Base-by-base conservation (phyloP, 257 asterid genomes). In the Gentiana macrophylla region DNA sequence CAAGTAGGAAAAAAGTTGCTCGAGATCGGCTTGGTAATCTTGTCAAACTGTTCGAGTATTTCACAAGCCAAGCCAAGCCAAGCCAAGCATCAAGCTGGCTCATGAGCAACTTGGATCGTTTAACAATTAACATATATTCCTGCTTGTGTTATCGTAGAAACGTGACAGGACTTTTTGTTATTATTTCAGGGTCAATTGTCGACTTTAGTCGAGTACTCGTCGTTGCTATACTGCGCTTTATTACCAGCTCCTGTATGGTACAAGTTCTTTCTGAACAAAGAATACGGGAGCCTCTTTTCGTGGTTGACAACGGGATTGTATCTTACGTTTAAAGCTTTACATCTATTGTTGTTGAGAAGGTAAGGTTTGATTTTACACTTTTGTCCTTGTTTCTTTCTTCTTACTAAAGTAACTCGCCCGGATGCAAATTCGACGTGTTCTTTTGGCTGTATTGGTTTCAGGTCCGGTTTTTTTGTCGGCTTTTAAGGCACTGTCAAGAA, bases 191-290 rank as follows among this genome's bases (percentile, higher is more conserved):
- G 92, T 52, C 95, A 86, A 75, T 76, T 86, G 83, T 74, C 83
- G 67, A 83, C 95, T 71, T 77, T 86, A 66, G 86, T 89, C 55
- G 95, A 89, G 70, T 86, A 86, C 72, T 59, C 81, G 10, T 72
- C 83, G 77, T 81, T 89, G 72, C 73, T 89, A 38, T 86, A 83
- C 80, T 92, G 95, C 70, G 92, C 95, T 49, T 62, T 85, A 71
- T 80, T 86, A 65, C 94, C 95, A 36, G 56, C 94, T 72, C 94
- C 95, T 62, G 95, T 89, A 51, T 89, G 95, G 95, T 89, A 83
- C 69, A 77, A 89, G 67, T 86, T 89, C 79, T 89, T 89, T 77
- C 69, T 83, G 72, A 89, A 83, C 93, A 83, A 89, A 69, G 86
- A 79, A 8, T 81, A 89, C 61, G 97, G 95, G 49, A 81, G 87